Percentiles rank a stretch among this genome's conserved stretches.
These are phyloP conservation scores for Cucurbita maxima DNA, from an alignment of 306 rosid genomes.

Conservation along the genomic window DNA sequence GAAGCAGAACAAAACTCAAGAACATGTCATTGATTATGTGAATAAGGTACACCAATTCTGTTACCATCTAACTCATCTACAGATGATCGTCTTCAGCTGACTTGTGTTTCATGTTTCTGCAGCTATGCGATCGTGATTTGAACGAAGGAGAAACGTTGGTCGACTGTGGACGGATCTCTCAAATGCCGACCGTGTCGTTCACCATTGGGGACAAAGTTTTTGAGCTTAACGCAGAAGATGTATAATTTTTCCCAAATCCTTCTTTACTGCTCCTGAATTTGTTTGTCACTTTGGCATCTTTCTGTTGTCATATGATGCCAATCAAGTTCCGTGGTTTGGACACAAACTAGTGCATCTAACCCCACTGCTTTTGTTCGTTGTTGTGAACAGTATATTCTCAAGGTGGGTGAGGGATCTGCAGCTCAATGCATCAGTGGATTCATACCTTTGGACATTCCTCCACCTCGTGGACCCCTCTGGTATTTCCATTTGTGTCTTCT, in stretches of 20 bases:
- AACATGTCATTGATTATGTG: slow-evolving; percentile 33
- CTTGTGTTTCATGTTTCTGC: slow-evolving; percentile 14
- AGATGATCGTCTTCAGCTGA: slow-evolving; percentile 12
- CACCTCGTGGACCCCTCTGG: slow-evolving; percentile 96
- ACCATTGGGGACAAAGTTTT: slow-evolving; percentile 59
- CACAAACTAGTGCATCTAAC: neutral
- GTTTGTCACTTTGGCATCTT: neutral
- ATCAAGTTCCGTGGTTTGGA: neutral
- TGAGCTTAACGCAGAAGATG: slow-evolving; percentile 53
- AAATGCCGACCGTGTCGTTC: slow-evolving; percentile 71
- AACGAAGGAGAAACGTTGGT: slow-evolving; percentile 57
- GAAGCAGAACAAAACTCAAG: slow-evolving; percentile 53
- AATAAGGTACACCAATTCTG: slow-evolving; percentile 30
- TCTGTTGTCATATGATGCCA: neutral
- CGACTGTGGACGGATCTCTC: slow-evolving; percentile 45
- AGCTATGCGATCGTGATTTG: slow-evolving; percentile 79
- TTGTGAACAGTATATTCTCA: slow-evolving; percentile 57
- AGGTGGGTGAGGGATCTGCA: slow-evolving; percentile 54
- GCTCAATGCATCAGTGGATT: slow-evolving; percentile 93
- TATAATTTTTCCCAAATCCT: slow-evolving; percentile 18
- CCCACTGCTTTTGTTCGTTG: neutral
- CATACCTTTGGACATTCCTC: slow-evolving; percentile 61
- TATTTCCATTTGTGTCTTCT: slow-evolving; percentile 14
- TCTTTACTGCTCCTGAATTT: neutral
- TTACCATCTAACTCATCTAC: neutral